Base-by-base conservation (phyloP, 2,329 filamentous ascomycete genomes). In the Paecilomyces fulvus region DNA sequence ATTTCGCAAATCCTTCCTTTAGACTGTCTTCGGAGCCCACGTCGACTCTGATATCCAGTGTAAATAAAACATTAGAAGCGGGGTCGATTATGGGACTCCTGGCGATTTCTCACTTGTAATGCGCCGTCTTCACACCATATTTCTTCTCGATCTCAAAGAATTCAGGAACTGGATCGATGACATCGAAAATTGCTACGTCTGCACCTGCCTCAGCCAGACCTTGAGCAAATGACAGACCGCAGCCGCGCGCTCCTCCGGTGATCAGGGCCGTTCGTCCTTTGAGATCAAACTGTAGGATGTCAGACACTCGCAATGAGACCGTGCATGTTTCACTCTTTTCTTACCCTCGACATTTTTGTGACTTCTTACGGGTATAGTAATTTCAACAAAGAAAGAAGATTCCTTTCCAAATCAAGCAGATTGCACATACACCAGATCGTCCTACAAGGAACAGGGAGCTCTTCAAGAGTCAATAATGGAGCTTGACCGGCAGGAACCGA, bases 191-290 rank as follows among this genome's bases (percentile, higher is more conserved):
- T 12, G 73, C 75, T 14, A 78, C 66, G 56, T 78, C 65, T 7
- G 75, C 76, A 1, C 75, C 76, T 17, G 73, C 75, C 64, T 78
- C 76, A 17, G 75, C 75, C 0, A 78, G 70, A 1, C 73, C 76
- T 54, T 73, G 62, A 2, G 73, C 75, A 57, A 78, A 76, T 6
- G 73, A 71, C 2, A 79, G 68, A 1, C 78, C 78, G 52, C 74
- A 74, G 5, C 77, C 77, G 52, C 73, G 66, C 8, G 74, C 73
- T n/a, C 75, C 77, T 20, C 77, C 77, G 1, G 77, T 79, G 4
- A 79, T 70, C 30, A 79, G 58, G 21, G 73, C 76, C 3, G 73
- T 77, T 28, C 78, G 75, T 17, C 77, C 78, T 58, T 76, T 71
- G 3, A 82, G 65, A 0, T 76, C 79, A 59, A 81, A 80, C 77